Conservation (phyloP, 371 early-diverging fungal genomes). For the Smittium mucronatum region DNA sequence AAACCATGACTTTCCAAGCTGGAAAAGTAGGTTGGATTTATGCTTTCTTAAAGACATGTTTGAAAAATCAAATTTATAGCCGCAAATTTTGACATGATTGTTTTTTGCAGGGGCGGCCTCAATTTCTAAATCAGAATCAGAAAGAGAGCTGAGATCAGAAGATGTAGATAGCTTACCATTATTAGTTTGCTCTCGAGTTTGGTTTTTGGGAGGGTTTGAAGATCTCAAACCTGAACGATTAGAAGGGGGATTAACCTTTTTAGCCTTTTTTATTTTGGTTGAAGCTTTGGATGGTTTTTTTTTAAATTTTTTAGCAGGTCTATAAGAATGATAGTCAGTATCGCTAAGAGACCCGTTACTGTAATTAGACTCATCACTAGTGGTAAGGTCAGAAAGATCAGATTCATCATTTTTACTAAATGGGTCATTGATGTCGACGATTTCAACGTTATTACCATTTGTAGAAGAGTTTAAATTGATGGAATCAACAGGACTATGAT, state of each 20-base stretch:
- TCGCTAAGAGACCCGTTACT: too few relatives aligned
- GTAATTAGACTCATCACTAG: not conserved
- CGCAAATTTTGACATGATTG: not conserved
- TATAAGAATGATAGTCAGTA: not conserved
- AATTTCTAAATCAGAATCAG: not conserved
- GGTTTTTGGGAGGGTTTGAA: slow-evolving; percentile 18
- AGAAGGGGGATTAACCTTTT: slow-evolving; percentile 5
- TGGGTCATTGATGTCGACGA: not conserved
- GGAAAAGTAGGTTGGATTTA: not conserved
- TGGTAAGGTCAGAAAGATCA: not conserved
- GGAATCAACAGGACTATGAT: not conserved
- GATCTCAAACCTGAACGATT: slow-evolving; percentile 20
- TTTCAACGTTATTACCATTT: not conserved
- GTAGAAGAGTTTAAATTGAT: not conserved
- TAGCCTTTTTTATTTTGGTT: not conserved
- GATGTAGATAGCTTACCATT: too few relatives aligned
- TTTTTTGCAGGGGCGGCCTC: not conserved
- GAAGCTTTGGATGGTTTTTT: not conserved
- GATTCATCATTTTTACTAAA: not conserved
- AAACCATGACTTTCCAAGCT: slow-evolving; percentile 14
- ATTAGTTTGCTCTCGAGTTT: too few relatives aligned
- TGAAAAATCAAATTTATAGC: not conserved
- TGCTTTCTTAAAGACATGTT: not conserved
- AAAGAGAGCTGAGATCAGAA: not conserved
- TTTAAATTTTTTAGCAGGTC: not conserved